A percentile compares a stretch with the other conserved stretches of the same genome.
Evolutionary conservation across 139 green algal genomes (phyloP).

Genomic region (Ettlia oleoabundans): DNA sequence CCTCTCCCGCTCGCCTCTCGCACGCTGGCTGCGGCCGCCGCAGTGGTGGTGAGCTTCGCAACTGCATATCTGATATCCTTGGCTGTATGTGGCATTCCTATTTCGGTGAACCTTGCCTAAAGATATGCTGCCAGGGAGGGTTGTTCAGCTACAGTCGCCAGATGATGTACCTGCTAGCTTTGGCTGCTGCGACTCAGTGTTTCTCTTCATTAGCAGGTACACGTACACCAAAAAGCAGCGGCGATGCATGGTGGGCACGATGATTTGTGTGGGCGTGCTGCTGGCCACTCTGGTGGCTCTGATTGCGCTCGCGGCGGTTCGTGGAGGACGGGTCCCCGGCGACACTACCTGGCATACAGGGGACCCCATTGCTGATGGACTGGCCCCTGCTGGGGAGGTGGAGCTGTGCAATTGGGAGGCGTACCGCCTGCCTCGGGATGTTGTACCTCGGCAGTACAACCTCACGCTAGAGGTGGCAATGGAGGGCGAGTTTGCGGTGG

Average conservation of each 20-base stretch:
- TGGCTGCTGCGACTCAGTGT: no score
- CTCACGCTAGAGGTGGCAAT: conserved; percentile 57
- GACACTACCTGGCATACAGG: not conserved
- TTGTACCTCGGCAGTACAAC: conserved; percentile 60
- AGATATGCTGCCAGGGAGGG: no score
- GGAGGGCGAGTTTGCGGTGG: conserved; percentile 30
- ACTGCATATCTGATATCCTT: not conserved
- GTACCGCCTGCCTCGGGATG: conserved; percentile 51
- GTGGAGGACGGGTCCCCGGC: not conserved
- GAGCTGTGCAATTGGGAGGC: conserved; percentile 54
- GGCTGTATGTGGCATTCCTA: not conserved
- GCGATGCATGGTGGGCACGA: conserved; percentile 28
- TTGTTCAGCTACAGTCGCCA: no score
- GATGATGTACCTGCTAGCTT: no score
- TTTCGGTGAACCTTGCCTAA: not conserved
- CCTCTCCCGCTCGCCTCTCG: conserved; percentile 8
- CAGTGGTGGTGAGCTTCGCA: conserved; percentile 49
- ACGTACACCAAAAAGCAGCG: conserved; percentile 34
- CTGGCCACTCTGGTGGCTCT: conserved; percentile 15
- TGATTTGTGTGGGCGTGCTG: not conserved
- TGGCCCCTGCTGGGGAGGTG: not conserved
- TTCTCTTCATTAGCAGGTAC: conserved; percentile 23
- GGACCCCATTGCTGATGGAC: not conserved
- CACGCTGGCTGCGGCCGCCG: conserved; percentile 32
- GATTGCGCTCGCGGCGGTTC: conserved; percentile 12